Evolutionary conservation across 345 rosid genomes (phyloP), one percentile per base, ranked within the genome.

Genomic region (Carallia pectinifolia): DNA sequence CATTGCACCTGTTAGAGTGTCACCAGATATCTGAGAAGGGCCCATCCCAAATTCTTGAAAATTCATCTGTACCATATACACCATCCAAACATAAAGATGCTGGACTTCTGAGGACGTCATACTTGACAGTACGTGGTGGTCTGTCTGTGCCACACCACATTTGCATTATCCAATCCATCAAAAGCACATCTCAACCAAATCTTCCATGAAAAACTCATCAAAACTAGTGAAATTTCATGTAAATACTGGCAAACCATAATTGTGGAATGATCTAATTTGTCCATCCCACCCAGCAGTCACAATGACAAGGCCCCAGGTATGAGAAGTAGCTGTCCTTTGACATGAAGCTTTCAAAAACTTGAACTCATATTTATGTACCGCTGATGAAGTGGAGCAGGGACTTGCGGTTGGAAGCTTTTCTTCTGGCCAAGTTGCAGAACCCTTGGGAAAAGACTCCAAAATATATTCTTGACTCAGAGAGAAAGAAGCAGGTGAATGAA

Each of bases 241-340:
- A 2, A 85, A 73, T 37, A 85, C 90, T 1, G 97, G 99, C 44
- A 92, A 80, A 6, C 99, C 99, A 60, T 95, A 90, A 82, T 92
- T 95, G 74, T 85, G 92, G 83, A 90, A 95, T 18, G 96, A 86
- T 79, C 89, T 83, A 63, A 95, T 95, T 64, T 92, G 84, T 72
- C 99, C 99, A 75, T 95, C 97, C 88, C 87, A 85, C 13, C 99
- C 97, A 5, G 96, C 97, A 0, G 97, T 92, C 78, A 92, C 93
- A 17, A 95, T 86, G 62, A 95, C 99, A 29, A 95, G 80, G 58
- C 93, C 97, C 97, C 99, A 95, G 0, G 88, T 83, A 63, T 92
- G 97, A 71, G 89, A 90, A 53, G 77, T 78, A 1, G 84, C 73
- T 10, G 90, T 77, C 74, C 85, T 90, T 81, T 82, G 87, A 74